Percentiles rank a stretch among this genome's conserved stretches.
Conservation (phyloP, 495 filamentous ascomycete genomes). For the Choiromyces venosus region DNA sequence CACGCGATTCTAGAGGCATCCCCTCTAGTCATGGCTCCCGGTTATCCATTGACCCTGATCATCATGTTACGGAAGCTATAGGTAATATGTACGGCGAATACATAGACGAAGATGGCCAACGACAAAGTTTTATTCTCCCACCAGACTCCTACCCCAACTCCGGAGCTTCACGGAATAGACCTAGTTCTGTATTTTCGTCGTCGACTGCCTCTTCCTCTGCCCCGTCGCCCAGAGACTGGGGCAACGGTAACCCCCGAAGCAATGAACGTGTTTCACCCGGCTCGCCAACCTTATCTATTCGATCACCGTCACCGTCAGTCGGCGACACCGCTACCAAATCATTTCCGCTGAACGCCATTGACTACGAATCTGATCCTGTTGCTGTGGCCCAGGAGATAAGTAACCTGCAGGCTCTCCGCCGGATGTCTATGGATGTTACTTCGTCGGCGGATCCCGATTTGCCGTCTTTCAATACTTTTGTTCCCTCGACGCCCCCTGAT, state of each 20-base stretch:
- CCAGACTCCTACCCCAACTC: conserved; percentile 25
- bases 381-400: conserved; percentile 92
- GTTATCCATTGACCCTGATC: conserved; percentile 70
- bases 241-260: conserved; percentile 20
- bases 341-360: conserved; percentile 85
- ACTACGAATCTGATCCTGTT: conserved; percentile 82
- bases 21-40: conserved; percentile 59
- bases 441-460: conserved; percentile 88
- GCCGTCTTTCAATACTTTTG: conserved; percentile 66
- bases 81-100: conserved; percentile 85
- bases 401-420: conserved; percentile 87
- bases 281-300: conserved; percentile 57
- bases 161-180: conserved; percentile 20
- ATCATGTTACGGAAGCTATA: conserved; percentile 97
- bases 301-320: conserved; percentile 51
- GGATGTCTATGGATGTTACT: conserved; percentile 98
- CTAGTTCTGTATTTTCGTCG: conserved; percentile 26
- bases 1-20: conserved; percentile 53
- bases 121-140: conserved; percentile 41
- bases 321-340: conserved; percentile 63
- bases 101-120: conserved; percentile 57
- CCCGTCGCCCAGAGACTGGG: conserved; percentile 13
- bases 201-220: conserved; percentile 20
- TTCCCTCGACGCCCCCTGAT: conserved; percentile 67
- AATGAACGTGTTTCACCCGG: conserved; percentile 44